Evolutionary conservation across 805 yeast species (phyloP).

Genomic region (Ogataea paradorogensis): DNA sequence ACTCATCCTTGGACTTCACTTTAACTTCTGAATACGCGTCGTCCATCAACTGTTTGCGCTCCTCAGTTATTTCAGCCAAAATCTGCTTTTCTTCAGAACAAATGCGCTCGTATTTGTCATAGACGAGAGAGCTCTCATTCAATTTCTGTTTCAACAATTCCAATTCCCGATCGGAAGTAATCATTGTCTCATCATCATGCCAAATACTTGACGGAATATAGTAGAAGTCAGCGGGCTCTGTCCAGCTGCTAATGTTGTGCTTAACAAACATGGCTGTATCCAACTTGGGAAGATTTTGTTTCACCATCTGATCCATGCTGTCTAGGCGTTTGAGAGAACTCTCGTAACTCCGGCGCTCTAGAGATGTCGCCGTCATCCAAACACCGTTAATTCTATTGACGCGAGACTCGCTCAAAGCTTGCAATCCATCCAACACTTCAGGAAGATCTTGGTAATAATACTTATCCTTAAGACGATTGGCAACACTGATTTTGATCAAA

Average conservation of each 20-base stretch:
- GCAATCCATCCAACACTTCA: constrained; percentile 79
- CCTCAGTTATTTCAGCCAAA: constrained; percentile 39
- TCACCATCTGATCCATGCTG: constrained; percentile 52
- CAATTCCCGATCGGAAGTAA: constrained; percentile 55
- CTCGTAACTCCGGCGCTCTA: constrained; percentile 52
- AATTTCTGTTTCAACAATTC: constrained; percentile 52
- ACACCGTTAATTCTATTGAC: constrained; percentile 69
- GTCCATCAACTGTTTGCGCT: constrained; percentile 35
- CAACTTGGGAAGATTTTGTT: constrained; percentile 66
- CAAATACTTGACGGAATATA: constrained; percentile 89
- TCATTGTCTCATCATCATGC: constrained; percentile 90
- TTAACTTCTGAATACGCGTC: constrained; percentile 37
- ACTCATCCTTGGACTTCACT: constrained; percentile 37
- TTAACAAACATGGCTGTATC: constrained; percentile 91
- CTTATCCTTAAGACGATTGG: constrained; percentile 90
- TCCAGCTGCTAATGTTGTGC: constrained; percentile 76
- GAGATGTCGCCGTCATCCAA: constrained; percentile 54
- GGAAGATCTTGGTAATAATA: constrained; percentile 92
- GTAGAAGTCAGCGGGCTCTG: constrained; percentile 80
- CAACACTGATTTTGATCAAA: constrained; percentile 73
- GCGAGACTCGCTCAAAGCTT: constrained; percentile 77
- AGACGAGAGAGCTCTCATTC: constrained; percentile 38
- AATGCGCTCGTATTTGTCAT: constrained; percentile 38
- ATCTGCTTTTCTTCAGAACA: constrained; percentile 50
- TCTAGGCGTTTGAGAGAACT: constrained; percentile 45